Evolutionary conservation across 495 filamentous ascomycete genomes (phyloP).

Genomic region (Hypoxylon cercidicola): DNA sequence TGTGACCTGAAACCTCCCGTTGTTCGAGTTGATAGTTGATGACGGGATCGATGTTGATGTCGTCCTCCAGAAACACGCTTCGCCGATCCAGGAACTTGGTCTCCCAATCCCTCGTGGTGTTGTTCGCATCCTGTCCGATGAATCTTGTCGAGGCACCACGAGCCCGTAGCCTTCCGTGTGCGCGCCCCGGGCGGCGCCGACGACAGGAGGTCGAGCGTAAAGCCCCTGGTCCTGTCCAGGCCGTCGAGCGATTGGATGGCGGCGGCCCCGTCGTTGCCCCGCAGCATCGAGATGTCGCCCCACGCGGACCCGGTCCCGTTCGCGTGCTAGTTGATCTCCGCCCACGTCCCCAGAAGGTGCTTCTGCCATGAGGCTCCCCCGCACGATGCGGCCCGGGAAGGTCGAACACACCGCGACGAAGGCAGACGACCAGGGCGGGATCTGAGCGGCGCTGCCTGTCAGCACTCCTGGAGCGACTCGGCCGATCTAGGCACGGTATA

Average conservation of each 20-base stretch:
- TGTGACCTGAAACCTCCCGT: constrained; percentile 34
- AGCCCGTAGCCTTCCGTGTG: constrained; percentile 29
- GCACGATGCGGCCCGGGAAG: constrained; percentile 32
- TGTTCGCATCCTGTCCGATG: constrained; percentile 26
- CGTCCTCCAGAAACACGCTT: constrained; percentile 26
- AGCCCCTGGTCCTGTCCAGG: constrained; percentile 20
- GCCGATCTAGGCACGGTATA: neutral
- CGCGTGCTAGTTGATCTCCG: constrained; percentile 33
- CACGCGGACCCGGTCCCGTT: constrained; percentile 27
- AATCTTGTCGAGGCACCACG: constrained; percentile 39
- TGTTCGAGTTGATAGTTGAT: constrained; percentile 35
- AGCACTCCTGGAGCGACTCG: neutral
- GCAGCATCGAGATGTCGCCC: constrained; percentile 35
- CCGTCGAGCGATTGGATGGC: constrained; percentile 32
- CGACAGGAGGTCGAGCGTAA: constrained; percentile 24
- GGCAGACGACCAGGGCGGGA: constrained; percentile 21
- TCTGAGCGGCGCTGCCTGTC: constrained; percentile 5
- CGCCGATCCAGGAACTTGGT: constrained; percentile 21
- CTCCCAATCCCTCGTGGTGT: constrained; percentile 26
- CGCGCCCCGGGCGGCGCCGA: constrained; percentile 17
- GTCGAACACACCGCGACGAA: constrained; percentile 27
- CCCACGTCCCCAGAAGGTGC: constrained; percentile 33
- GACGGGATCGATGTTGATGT: constrained; percentile 29
- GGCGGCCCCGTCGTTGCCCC: constrained; percentile 32
- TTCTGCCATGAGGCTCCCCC: constrained; percentile 13